Conservation (phyloP, 2,329 filamentous ascomycete species). For the Aspergillus jensenii region DNA sequence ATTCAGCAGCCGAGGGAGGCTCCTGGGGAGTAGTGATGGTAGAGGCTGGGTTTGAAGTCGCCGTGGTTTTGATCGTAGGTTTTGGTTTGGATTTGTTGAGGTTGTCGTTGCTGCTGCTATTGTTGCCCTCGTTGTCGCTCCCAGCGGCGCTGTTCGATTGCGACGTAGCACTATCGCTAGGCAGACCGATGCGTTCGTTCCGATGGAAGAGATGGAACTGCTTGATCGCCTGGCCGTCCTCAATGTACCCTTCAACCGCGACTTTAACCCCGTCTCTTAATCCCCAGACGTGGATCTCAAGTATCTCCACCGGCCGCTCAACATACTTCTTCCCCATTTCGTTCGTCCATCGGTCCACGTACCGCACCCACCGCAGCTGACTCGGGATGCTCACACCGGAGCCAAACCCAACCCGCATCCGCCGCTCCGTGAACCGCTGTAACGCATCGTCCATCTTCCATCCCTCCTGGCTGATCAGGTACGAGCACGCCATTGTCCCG, state of each 20-base stretch:
- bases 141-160: neutral
- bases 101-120: slow-evolving; percentile 6
- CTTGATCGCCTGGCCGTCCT: slow-evolving; percentile 87
- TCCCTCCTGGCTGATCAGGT: slow-evolving; percentile 82
- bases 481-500: slow-evolving; percentile 83
- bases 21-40: neutral
- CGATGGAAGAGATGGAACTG: slow-evolving; percentile 75
- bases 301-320: slow-evolving; percentile 77
- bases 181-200: slow-evolving; percentile 61
- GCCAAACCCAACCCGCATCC: slow-evolving; percentile 89
- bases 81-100: neutral
- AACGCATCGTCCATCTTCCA: slow-evolving; percentile 66
- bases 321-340: slow-evolving; percentile 71
- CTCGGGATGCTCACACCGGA: slow-evolving; percentile 90
- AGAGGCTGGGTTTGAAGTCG: neutral
- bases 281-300: slow-evolving; percentile 90
- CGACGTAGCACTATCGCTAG: slow-evolving; percentile 28
- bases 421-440: slow-evolving; percentile 70
- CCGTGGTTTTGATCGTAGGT: neutral
- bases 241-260: slow-evolving; percentile 76
- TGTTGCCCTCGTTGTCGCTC: slow-evolving; percentile 2
- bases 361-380: slow-evolving; percentile 81
- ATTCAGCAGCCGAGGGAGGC: neutral
- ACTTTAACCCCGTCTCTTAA: slow-evolving; percentile 85
- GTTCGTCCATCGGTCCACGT: slow-evolving; percentile 84